phyloP scores from a whole-genome alignment of 2,329 filamentous ascomycete genomes.

The Aspergillus nomiae region DNA sequence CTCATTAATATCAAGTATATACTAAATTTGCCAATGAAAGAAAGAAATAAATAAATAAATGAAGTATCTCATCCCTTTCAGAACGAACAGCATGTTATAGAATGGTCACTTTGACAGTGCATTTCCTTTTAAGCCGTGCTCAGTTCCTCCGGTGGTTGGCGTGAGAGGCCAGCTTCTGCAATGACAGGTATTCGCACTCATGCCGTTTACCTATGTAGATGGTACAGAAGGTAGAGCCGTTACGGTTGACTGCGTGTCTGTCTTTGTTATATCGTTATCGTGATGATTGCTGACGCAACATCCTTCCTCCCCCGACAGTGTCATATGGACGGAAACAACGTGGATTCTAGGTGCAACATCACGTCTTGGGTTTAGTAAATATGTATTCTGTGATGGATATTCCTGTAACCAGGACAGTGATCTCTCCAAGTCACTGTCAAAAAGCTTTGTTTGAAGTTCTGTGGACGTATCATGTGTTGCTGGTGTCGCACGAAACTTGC shows the following conservation, averaged over 20 bases:
- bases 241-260: conserved; percentile 23
- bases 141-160: not conserved
- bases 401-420: conserved; percentile 36
- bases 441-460: conserved; percentile 11
- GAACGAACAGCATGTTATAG: not conserved
- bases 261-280: conserved; percentile 7
- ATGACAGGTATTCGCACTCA: not conserved
- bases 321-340: conserved; percentile 31
- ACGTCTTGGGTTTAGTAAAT: conserved; percentile 32
- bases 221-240: conserved; percentile 32
- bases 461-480: conserved; percentile 14
- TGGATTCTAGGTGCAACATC: conserved; percentile 33
- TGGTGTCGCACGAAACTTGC: conserved; percentile 34
- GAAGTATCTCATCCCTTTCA: not conserved
- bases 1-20: not conserved
- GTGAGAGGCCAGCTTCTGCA: not conserved
- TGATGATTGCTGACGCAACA: not conserved
- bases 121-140: not conserved
- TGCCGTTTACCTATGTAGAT: conserved; percentile 8
- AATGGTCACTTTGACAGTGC: not conserved
- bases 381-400: conserved; percentile 30
- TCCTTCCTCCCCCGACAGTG: conserved; percentile 24
- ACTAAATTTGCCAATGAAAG: not conserved
- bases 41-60: not conserved
- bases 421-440: conserved; percentile 19